These are phyloP conservation scores for Penicillium sp. DNA, from an alignment of 2,329 filamentous ascomycete genomes.

Conservation along the genomic window DNA sequence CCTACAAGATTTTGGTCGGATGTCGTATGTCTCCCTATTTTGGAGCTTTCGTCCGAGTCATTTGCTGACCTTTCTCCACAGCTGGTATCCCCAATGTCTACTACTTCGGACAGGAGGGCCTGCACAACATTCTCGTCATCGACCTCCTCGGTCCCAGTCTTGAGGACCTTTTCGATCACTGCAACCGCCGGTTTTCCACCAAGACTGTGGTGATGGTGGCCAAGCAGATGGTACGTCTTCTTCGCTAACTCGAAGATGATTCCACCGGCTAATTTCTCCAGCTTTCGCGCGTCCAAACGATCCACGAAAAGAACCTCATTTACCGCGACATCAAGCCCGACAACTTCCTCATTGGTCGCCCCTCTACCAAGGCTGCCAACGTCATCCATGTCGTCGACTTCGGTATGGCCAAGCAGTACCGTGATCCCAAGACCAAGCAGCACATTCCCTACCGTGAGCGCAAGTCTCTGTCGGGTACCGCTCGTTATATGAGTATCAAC, in stretches of 20 bases:
- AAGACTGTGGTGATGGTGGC: slow-evolving; percentile 99
- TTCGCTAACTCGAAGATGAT: background rate
- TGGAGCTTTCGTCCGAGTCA: background rate
- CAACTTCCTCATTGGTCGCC: slow-evolving; percentile 95
- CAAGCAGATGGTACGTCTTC: slow-evolving; percentile 81
- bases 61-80: slow-evolving; percentile 45
- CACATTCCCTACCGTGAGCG: slow-evolving; percentile 97
- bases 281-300: slow-evolving; percentile 83
- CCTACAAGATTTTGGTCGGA: slow-evolving; percentile 98
- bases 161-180: slow-evolving; percentile 96
- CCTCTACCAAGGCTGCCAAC: slow-evolving; percentile 88
- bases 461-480: slow-evolving; percentile 93
- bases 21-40: slow-evolving; percentile 70
- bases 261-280: background rate
- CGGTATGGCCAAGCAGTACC: slow-evolving; percentile 99
- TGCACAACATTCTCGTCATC: slow-evolving; percentile 98
- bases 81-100: slow-evolving; percentile 99
- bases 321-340: slow-evolving; percentile 99
- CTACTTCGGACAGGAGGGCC: slow-evolving; percentile 96
- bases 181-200: slow-evolving; percentile 87
- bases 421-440: slow-evolving; percentile 97
- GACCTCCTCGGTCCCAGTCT: slow-evolving; percentile 91
- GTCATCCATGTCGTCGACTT: slow-evolving; percentile 99
- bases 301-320: slow-evolving; percentile 98
- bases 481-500: slow-evolving; percentile 99